Evolutionary conservation across 2,329 filamentous ascomycete species (phyloP).

Genomic region (Grosmannia huntii): DNA sequence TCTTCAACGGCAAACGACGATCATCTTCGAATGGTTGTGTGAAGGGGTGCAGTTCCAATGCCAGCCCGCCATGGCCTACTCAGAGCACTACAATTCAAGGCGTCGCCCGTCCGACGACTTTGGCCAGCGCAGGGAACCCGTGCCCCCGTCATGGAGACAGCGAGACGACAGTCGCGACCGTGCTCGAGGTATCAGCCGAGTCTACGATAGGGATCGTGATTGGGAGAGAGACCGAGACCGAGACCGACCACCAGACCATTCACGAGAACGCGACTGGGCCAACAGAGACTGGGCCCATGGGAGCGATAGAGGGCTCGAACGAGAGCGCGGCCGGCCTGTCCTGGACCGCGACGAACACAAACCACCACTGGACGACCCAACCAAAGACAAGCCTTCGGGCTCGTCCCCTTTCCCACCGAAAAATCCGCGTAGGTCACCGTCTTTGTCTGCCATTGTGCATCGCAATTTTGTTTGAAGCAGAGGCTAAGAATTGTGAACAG

Average conservation of each 20-base stretch:
- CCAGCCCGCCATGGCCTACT: not conserved
- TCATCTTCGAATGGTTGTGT: not conserved
- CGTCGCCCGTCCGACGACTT: not conserved
- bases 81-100: not conserved
- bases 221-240: not conserved
- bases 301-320: not conserved
- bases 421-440: not conserved
- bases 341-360: not conserved
- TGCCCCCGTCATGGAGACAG: not conserved
- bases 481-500: not conserved
- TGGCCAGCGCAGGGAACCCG: not conserved
- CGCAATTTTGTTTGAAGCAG: not conserved
- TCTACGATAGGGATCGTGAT: not conserved
- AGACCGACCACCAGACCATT: conserved; percentile 8
- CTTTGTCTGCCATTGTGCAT: not conserved
- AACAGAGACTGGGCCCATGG: not conserved
- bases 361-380: not conserved
- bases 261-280: not conserved
- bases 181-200: not conserved
- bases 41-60: not conserved
- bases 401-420: not conserved
- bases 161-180: conserved; percentile 1
- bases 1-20: not conserved
- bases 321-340: not conserved
- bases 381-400: not conserved